phyloP scores from a whole-genome alignment of 2,329 filamentous ascomycete species.

The Trichoderma brevicompactum region DNA sequence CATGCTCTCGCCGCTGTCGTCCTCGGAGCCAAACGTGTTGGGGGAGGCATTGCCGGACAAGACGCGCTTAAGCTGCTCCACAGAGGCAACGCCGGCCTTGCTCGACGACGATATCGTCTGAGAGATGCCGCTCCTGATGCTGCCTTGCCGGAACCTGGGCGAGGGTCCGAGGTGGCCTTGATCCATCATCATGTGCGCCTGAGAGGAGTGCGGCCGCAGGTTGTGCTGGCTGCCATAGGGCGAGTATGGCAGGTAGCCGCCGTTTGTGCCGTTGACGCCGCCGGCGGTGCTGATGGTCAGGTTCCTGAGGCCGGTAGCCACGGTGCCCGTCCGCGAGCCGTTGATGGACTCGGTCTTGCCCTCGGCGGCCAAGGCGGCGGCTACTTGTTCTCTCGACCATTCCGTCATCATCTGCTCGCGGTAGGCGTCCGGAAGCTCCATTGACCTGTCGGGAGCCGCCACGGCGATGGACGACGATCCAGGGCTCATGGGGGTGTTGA shows the following conservation, averaged over 20 bases:
- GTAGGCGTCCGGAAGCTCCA: conserved; percentile 67
- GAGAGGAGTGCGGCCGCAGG: conserved; percentile 54
- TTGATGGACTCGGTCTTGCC: conserved; percentile 75
- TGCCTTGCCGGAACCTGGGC: conserved; percentile 57
- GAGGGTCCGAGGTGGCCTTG: conserved; percentile 41
- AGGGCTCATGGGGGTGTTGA: conserved; percentile 54
- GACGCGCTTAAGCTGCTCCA: conserved; percentile 67
- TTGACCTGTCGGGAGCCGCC: conserved; percentile 42
- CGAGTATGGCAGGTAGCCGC: conserved; percentile 47
- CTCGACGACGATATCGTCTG: conserved; percentile 50
- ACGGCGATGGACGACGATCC: conserved; percentile 39
- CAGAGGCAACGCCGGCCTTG: conserved; percentile 59
- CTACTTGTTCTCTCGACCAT: conserved; percentile 77
- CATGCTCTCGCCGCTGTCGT: conserved; percentile 69
- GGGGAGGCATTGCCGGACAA: conserved; percentile 55
- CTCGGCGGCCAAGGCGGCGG: conserved; percentile 69
- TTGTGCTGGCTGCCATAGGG: conserved; percentile 57
- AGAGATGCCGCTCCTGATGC: conserved; percentile 57
- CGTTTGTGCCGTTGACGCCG: conserved; percentile 45
- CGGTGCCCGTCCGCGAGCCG: conserved; percentile 72
- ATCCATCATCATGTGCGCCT: conserved; percentile 41
- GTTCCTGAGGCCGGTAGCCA: conserved; percentile 56
- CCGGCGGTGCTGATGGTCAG: conserved; percentile 58
- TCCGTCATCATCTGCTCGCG: conserved; percentile 76
- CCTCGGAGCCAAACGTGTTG: conserved; percentile 48